Evolutionary conservation across 2,329 filamentous ascomycete genomes (phyloP).

Genomic region (Monilinia fructigena): DNA sequence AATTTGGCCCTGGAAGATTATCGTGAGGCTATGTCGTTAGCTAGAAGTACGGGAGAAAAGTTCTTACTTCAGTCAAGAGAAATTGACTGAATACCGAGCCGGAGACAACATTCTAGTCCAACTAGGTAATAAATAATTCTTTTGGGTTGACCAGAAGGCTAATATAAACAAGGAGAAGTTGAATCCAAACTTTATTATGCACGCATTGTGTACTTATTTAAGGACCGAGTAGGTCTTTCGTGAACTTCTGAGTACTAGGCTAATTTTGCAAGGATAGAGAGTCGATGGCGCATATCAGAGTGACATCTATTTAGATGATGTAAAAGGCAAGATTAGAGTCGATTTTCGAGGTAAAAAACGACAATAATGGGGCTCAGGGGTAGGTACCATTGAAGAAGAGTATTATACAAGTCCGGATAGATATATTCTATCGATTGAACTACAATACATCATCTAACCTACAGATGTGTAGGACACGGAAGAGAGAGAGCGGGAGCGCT

Average conservation of each 20-base stretch:
- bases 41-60: background rate
- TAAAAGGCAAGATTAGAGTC: constrained; percentile 29
- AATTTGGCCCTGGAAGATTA: background rate
- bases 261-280: background rate
- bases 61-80: background rate
- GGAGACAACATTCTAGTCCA: background rate
- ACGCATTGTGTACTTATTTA: background rate
- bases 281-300: constrained; percentile 25
- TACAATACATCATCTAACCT: constrained; percentile 11
- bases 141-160: background rate
- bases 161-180: background rate
- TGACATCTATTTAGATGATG: constrained; percentile 1
- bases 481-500: too few relatives aligned
- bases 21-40: background rate
- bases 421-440: constrained; percentile 25
- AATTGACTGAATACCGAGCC: background rate
- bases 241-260: background rate
- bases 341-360: constrained; percentile 2
- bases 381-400: constrained; percentile 6
- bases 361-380: background rate
- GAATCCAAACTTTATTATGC: background rate
- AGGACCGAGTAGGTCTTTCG: background rate
- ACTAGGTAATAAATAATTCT: background rate
- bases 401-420: constrained; percentile 3
- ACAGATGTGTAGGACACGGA: too few relatives aligned